Evolutionary conservation across 805 yeast species (phyloP), one percentile per base, ranked within the genome.

Genomic region (Schizosaccharomyces osmophilus): DNA sequence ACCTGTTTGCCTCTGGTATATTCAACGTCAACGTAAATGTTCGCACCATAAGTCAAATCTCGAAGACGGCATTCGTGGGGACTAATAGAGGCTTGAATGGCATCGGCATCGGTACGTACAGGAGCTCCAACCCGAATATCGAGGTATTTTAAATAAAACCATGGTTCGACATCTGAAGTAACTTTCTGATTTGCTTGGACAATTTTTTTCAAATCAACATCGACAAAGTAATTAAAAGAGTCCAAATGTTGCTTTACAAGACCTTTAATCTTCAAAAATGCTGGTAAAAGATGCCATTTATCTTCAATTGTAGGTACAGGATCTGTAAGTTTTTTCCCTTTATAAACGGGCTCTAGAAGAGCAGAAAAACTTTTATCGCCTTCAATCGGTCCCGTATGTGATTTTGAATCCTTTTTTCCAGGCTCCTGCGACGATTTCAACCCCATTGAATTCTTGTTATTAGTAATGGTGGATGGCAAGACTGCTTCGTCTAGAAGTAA

Each of bases 41-140:
- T 97, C 0, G 97, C 97, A 57, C 94, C 83, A 68, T 90, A 90
- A 0, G 97, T 87, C 75, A 89, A 77, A 68, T 90, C 98, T 72
- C 98, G 80, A 64, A 90, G 76, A 65, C 98, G 79, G 73, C 98
- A 90, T 72, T 90, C 96, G 69, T 90, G 98, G 1, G 98, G 98
- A 2, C 73, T 68, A 61, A 74, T 72, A 36, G 67, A 66, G 11
- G 63, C 62, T 61, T 63, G 65, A 59, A 69, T 65, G 57, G 72
- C 67, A 63, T 71, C 69, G 59, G 66, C 66, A 55, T 73, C 76
- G 60, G 67, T 71, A 31, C 76, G 67, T 60, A 71, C 71, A 4
- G 77, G 77, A 64, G 65, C 66, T 5, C 97, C 97, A 26, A 93
- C 90, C 66, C 97, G 77, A 66, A 93, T 93, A 70, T 93, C 97